phyloP scores from a whole-genome alignment of 352 stramenopile species.

The Thalassiosira mediterranea region DNA sequence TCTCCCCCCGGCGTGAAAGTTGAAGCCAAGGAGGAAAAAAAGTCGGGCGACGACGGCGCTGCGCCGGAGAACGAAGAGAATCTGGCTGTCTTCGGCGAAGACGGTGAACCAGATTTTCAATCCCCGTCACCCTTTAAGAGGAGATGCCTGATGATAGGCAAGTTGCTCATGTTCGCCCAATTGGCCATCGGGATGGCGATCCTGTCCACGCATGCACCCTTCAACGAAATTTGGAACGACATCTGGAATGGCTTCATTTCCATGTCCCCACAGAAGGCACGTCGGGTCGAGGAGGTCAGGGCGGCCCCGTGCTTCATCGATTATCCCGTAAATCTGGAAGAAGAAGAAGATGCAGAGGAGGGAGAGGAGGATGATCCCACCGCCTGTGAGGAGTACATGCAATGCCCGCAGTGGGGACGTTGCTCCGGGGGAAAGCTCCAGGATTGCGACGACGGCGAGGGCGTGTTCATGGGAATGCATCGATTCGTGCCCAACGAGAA shows the following conservation, averaged over 20 bases:
- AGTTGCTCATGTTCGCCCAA: too few species aligned
- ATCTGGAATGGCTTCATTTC: too few species aligned
- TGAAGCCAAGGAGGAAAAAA: not conserved
- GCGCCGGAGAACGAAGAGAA: too few species aligned
- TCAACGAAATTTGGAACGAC: too few species aligned
- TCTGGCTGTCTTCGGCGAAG: too few species aligned
- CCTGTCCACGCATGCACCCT: too few species aligned
- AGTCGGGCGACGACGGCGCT: too few species aligned
- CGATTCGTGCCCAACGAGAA: conserved; percentile 33
- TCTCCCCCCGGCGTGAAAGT: conserved; percentile 6
- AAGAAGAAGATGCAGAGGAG: conserved; percentile 21
- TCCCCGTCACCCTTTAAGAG: not conserved
- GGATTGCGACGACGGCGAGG: conserved; percentile 38
- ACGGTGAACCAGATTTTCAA: not conserved
- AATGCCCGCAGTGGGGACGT: conserved; percentile 49
- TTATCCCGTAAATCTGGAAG: conserved; percentile 30
- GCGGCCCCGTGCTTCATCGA: conserved; percentile 48
- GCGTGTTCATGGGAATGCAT: conserved; percentile 3
- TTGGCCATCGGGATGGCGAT: too few species aligned
- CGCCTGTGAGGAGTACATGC: conserved; percentile 23
- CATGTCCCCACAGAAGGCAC: too few species aligned
- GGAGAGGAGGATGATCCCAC: conserved; percentile 1
- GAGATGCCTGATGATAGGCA: too few species aligned
- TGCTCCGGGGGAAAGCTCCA: conserved; percentile 33
- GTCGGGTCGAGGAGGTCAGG: too few species aligned